A percentile compares a stretch with the other conserved stretches of the same genome.
Evolutionary conservation across 179 eudicot genomes (phyloP).

Genomic region (Sideroxylon spinosum): DNA sequence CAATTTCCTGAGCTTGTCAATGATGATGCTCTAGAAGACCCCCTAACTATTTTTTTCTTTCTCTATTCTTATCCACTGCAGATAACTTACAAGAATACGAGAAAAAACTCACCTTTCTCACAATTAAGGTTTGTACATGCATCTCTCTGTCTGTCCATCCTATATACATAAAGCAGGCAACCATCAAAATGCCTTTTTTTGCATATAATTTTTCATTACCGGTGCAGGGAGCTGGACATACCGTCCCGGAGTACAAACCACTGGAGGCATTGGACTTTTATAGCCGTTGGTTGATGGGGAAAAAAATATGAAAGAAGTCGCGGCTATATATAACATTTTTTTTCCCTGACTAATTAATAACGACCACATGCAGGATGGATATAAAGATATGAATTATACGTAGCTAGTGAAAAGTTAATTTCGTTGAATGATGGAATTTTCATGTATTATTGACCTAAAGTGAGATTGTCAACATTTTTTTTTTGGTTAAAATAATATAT

Average conservation of each 20-base stretch:
- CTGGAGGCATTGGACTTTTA: constrained; percentile 52
- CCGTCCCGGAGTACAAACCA: constrained; percentile 63
- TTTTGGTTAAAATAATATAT: too few relatives aligned
- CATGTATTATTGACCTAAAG: not conserved
- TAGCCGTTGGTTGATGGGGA: constrained; percentile 47
- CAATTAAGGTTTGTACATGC: constrained; percentile 54
- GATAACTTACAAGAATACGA: constrained; percentile 71
- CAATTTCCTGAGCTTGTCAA: not conserved
- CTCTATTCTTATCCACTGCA: constrained; percentile 26
- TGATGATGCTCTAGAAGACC: not conserved
- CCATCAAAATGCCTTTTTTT: not conserved
- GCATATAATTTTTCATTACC: not conserved
- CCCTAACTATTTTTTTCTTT: too few relatives aligned
- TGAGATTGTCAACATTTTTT: too few relatives aligned
- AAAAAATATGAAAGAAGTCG: constrained; percentile 25
- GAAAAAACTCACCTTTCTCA: constrained; percentile 68
- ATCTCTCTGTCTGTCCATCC: not conserved
- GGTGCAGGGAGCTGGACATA: constrained; percentile 67
- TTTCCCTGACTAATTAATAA: not conserved
- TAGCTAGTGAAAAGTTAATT: not conserved
- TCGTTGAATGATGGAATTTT: not conserved
- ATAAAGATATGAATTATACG: too few relatives aligned
- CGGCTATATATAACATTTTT: too few relatives aligned
- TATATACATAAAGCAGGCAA: not conserved
- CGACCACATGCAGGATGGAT: too few relatives aligned